These are phyloP conservation scores for Phyllosticta ampelicida DNA, from an alignment of 2,329 filamentous ascomycete genomes.

Conservation along the genomic window DNA sequence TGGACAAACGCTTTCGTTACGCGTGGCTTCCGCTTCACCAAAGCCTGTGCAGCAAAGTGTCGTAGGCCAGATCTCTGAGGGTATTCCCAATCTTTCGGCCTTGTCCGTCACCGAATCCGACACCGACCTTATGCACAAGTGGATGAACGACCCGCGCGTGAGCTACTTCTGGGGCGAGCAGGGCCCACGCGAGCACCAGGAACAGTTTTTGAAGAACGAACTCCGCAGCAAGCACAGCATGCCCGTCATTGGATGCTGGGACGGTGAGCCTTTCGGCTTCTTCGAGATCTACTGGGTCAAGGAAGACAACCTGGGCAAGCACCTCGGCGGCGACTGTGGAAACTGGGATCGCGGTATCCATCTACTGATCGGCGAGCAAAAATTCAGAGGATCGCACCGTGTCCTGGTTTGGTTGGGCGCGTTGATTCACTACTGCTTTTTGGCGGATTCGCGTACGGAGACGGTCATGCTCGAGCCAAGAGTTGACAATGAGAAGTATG, in stretches of 20 bases:
- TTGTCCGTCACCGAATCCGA: slow-evolving; percentile 39
- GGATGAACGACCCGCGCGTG: slow-evolving; percentile 83
- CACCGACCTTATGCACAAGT: slow-evolving; percentile 62
- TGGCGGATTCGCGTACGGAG: slow-evolving; percentile 70
- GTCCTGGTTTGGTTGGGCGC: slow-evolving; percentile 75
- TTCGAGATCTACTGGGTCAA: slow-evolving; percentile 99
- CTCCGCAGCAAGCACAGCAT: slow-evolving; percentile 67
- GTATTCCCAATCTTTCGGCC: slow-evolving; percentile 21
- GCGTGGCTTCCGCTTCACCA: slow-evolving; percentile 62
- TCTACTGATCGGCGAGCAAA: slow-evolving; percentile 81
- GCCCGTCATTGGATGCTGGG: slow-evolving; percentile 86
- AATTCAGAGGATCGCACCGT: slow-evolving; percentile 67
- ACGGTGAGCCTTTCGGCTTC: slow-evolving; percentile 89
- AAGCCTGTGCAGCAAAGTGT: slow-evolving; percentile 46
- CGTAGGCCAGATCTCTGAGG: slow-evolving; percentile 15
- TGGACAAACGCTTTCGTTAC: slow-evolving; percentile 77
- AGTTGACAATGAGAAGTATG: slow-evolving; percentile 80
- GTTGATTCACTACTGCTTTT: slow-evolving; percentile 75
- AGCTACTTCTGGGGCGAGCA: slow-evolving; percentile 71
- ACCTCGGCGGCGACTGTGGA: slow-evolving; percentile 52
- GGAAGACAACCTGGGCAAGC: slow-evolving; percentile 67
- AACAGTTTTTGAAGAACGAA: slow-evolving; percentile 55
- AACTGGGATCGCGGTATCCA: slow-evolving; percentile 88
- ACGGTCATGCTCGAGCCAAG: slow-evolving; percentile 78
- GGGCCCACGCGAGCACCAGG: slow-evolving; percentile 45